These are phyloP conservation scores for Colletotrichum sp. DNA, from an alignment of 2,329 filamentous ascomycete species.

Conservation along the genomic window DNA sequence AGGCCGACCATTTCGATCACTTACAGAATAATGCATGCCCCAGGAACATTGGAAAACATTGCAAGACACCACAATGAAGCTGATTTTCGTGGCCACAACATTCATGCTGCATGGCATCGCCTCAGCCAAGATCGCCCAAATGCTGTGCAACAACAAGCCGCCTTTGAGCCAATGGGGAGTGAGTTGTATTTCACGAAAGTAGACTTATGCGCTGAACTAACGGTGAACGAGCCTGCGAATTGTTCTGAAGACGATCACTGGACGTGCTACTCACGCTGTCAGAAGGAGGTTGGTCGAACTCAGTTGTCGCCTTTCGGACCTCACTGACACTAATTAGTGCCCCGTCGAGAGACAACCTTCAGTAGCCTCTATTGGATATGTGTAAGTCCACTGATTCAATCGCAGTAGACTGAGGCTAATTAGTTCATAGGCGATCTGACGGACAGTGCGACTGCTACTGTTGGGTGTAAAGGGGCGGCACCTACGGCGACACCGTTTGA, in stretches of 20 bases:
- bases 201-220: background rate
- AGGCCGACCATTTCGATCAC: background rate
- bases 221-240: fast-evolving
- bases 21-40: fast-evolving
- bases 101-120: background rate
- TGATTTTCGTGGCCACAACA: background rate
- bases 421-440: background rate
- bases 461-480: background rate
- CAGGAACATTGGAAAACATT: background rate
- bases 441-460: background rate
- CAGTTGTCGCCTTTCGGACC: fast-evolving
- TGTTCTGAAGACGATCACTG: background rate
- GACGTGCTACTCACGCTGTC: background rate
- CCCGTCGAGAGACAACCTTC: background rate
- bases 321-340: background rate
- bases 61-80: background rate
- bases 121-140: background rate
- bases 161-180: background rate
- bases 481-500: too few species aligned
- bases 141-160: background rate
- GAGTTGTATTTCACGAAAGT: background rate
- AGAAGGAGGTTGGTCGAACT: background rate
- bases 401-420: background rate
- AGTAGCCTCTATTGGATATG: background rate
- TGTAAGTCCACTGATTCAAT: background rate